phyloP scores from a whole-genome alignment of 129 eudicot genomes.

The Flaveria linearis region DNA sequence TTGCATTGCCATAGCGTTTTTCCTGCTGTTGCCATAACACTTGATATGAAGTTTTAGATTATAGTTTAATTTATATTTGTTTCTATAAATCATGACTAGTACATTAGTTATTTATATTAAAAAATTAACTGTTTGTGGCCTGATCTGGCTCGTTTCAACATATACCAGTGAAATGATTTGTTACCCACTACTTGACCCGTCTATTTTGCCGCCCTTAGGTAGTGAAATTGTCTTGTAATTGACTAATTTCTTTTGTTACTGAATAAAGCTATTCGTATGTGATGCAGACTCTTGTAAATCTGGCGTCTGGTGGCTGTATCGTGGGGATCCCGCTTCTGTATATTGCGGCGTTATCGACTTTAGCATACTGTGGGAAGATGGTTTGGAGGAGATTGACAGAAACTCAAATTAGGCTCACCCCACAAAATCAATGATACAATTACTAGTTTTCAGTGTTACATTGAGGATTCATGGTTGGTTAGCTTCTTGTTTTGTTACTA shows the following conservation, averaged over 20 bases:
- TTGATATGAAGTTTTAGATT: not conserved
- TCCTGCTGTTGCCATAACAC: too few species aligned
- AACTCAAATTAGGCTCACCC: conserved; percentile 43
- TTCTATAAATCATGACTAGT: not conserved
- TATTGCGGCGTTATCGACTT: conserved; percentile 53
- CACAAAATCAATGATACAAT: conserved; percentile 22
- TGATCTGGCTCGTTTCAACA: not conserved
- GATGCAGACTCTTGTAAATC: conserved; percentile 75
- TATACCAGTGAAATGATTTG: not conserved
- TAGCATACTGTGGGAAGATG: conserved; percentile 78
- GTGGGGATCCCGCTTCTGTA: conserved; percentile 77
- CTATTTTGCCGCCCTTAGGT: too few species aligned
- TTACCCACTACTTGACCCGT: not conserved
- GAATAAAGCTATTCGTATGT: not conserved
- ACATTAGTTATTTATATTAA: not conserved
- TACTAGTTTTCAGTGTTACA: conserved; percentile 8
- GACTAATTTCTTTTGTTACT: not conserved
- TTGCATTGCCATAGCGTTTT: too few species aligned
- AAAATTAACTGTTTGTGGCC: not conserved
- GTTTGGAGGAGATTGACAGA: conserved; percentile 79
- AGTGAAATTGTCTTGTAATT: not conserved
- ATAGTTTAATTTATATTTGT: not conserved
- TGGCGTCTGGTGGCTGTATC: conserved; percentile 74
- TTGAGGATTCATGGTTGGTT: conserved; percentile 14
- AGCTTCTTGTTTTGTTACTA: not conserved